Evolutionary conservation across 495 filamentous ascomycete species (phyloP).

Genomic region (Neurospora discreta): DNA sequence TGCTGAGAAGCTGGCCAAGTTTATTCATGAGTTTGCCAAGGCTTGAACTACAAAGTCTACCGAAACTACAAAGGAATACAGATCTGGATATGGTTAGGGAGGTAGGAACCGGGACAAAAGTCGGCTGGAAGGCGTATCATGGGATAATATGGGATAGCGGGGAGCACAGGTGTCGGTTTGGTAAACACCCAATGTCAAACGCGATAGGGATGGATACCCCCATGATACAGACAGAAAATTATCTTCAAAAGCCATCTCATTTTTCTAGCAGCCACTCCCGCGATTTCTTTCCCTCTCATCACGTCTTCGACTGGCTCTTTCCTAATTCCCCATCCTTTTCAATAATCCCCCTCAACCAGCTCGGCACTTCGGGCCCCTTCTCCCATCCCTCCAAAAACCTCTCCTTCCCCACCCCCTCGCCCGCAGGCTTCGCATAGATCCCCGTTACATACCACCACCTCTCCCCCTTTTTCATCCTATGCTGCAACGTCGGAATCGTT

Average conservation of each 20-base stretch:
- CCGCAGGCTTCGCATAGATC: constrained; percentile 39
- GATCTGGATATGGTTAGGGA: neutral
- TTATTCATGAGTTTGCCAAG: constrained; percentile 46
- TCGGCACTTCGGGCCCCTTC: constrained; percentile 38
- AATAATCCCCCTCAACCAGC: constrained; percentile 43
- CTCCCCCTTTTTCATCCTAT: constrained; percentile 33
- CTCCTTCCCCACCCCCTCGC: constrained; percentile 24
- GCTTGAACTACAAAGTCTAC: constrained; percentile 1
- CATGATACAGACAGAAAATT: neutral
- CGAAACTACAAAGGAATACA: neutral
- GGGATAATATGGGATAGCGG: neutral
- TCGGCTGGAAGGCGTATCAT: neutral
- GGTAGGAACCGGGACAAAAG: neutral
- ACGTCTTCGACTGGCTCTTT: neutral
- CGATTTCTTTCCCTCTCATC: neutral
- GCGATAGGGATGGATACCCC: neutral
- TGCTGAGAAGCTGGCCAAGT: constrained; percentile 47
- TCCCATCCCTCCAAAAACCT: constrained; percentile 45
- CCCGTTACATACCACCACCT: constrained; percentile 39
- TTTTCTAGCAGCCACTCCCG: too few species aligned
- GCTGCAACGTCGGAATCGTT: constrained; percentile 54
- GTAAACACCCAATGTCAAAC: neutral
- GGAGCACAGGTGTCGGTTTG: neutral
- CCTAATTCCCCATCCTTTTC: neutral
- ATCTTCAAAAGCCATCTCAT: neutral